Evolutionary conservation across 768 basidiomycete species (phyloP).

Genomic region (Phylloporus rhodoxanthus): DNA sequence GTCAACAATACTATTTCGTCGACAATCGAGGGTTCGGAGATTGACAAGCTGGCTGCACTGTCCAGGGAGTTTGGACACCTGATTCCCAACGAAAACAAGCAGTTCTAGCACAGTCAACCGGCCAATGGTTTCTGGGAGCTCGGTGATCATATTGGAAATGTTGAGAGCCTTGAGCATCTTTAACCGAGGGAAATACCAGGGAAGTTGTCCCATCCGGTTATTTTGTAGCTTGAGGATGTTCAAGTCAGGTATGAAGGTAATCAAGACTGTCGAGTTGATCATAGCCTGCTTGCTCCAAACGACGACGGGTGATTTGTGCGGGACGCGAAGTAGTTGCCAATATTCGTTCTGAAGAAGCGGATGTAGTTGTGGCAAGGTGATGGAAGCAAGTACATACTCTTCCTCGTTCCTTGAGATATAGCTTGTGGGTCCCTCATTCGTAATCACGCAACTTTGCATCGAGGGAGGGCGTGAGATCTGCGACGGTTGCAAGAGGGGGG

Average conservation of each 20-base stretch:
- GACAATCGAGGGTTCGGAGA: constrained; percentile 72
- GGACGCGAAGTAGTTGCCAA: constrained; percentile 78
- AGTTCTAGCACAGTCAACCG: constrained; percentile 60
- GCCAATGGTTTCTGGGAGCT: constrained; percentile 77
- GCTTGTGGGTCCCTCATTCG: constrained; percentile 54
- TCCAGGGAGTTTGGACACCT: constrained; percentile 64
- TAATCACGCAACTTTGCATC: constrained; percentile 48
- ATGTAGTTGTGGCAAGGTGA: not conserved
- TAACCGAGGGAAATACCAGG: constrained; percentile 78
- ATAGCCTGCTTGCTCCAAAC: constrained; percentile 87
- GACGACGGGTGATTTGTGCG: constrained; percentile 73
- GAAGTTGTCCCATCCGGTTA: constrained; percentile 84
- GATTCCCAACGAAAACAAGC: constrained; percentile 83
- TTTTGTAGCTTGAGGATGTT: constrained; percentile 74
- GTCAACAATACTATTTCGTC: constrained; percentile 79
- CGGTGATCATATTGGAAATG: constrained; percentile 82
- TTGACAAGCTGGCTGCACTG: constrained; percentile 50
- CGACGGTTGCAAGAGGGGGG: constrained; percentile 59
- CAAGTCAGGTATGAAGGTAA: constrained; percentile 64
- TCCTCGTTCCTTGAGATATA: constrained; percentile 73
- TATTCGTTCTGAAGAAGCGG: constrained; percentile 59
- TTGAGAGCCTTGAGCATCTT: constrained; percentile 71
- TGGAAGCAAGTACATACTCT: constrained; percentile 39
- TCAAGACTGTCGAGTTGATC: constrained; percentile 74
- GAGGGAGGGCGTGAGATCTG: constrained; percentile 56